These are phyloP conservation scores for Verticillium nonalfalfae DNA, from an alignment of 2,329 filamentous ascomycete species.

Conservation along the genomic window DNA sequence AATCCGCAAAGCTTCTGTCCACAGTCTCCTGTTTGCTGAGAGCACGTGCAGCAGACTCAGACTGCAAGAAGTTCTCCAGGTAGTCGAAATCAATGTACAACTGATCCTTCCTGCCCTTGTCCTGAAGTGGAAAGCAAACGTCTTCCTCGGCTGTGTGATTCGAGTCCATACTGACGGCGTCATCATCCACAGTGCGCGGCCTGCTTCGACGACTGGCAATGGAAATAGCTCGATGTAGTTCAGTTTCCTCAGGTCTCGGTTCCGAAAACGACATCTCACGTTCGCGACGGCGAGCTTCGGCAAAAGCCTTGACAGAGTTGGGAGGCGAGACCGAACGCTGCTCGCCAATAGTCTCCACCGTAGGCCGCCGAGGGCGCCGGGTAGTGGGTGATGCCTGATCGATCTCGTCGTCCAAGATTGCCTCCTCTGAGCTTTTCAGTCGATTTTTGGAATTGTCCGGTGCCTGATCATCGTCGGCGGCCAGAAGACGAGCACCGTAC, in stretches of 20 bases:
- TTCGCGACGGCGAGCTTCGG: slow-evolving; percentile 79
- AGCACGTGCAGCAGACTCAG: slow-evolving; percentile 42
- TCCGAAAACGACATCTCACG: slow-evolving; percentile 59
- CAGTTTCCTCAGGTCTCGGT: slow-evolving; percentile 36
- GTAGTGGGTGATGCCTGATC: slow-evolving; percentile 34
- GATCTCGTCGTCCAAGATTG: slow-evolving; percentile 70
- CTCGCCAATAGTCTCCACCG: slow-evolving; percentile 48
- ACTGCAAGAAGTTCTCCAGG: slow-evolving; percentile 81
- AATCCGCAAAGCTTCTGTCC: slow-evolving; percentile 52
- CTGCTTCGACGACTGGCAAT: slow-evolving; percentile 58
- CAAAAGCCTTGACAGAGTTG: slow-evolving; percentile 97
- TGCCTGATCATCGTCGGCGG: slow-evolving; percentile 18
- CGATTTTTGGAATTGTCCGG: slow-evolving; percentile 29
- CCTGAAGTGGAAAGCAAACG: slow-evolving; percentile 79
- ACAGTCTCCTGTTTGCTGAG: slow-evolving; percentile 43
- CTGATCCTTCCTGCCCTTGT: slow-evolving; percentile 61
- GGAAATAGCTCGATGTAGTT: slow-evolving; percentile 66
- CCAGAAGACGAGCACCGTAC: slow-evolving; percentile 44
- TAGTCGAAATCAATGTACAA: slow-evolving; percentile 89
- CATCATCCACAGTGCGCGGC: slow-evolving; percentile 54
- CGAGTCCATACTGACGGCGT: slow-evolving; percentile 54
- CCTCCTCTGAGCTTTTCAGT: slow-evolving; percentile 81
- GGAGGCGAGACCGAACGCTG: slow-evolving; percentile 77
- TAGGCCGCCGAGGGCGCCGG: slow-evolving; percentile 45
- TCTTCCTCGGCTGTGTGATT: slow-evolving; percentile 76